Percentiles rank a stretch among this genome's conserved stretches.
Conservation (phyloP, 257 asterid species). For the Fraxinus americana region DNA sequence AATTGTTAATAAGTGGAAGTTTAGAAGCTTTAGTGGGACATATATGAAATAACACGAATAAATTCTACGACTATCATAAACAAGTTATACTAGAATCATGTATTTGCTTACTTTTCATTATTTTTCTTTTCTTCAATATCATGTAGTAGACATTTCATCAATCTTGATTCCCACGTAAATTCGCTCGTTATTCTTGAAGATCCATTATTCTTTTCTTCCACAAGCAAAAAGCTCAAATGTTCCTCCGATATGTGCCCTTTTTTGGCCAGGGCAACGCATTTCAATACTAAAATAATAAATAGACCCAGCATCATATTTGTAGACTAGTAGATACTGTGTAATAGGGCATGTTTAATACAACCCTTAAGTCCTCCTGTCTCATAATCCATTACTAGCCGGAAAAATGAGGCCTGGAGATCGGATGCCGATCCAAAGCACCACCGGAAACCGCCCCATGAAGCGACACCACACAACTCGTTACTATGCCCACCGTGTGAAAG, state of each 20-base stretch:
- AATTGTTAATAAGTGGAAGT: too few species aligned
- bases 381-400: not conserved
- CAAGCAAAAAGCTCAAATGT: conserved; percentile 24
- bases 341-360: not conserved
- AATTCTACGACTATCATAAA: conserved; percentile 27
- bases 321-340: not conserved
- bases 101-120: conserved; percentile 16
- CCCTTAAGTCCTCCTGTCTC: not conserved
- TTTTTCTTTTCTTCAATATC: conserved; percentile 4
- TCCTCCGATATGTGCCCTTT: conserved; percentile 11
- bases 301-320: not conserved
- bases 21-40: too few species aligned
- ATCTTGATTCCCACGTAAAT: conserved; percentile 33
- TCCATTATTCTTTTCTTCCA: conserved; percentile 48
- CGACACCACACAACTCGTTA: conserved; percentile 78
- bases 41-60: not conserved
- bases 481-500: conserved; percentile 81
- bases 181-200: not conserved
- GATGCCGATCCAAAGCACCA: conserved; percentile 39
- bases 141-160: not conserved
- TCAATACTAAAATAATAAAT: too few species aligned
- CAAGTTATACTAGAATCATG: conserved; percentile 32
- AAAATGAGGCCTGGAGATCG: conserved; percentile 34
- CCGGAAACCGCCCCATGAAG: conserved; percentile 35
- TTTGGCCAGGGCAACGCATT: not conserved